Evolutionary conservation across 2,329 filamentous ascomycete species (phyloP).

Genomic region (Pestalotiopsis fici): DNA sequence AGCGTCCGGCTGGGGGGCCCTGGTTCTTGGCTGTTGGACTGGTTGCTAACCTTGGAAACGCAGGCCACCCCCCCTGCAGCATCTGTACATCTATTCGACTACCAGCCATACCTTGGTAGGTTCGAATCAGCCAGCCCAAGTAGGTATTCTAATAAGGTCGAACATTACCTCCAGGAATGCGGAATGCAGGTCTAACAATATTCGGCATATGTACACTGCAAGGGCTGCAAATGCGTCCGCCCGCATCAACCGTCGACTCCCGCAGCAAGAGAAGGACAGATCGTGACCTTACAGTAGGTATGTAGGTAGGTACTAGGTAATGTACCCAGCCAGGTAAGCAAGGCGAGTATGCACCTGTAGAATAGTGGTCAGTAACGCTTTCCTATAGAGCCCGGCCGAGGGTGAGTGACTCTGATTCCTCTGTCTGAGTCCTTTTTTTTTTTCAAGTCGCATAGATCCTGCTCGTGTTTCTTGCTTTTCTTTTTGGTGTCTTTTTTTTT

Average conservation of each 20-base stretch:
- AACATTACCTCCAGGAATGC: neutral
- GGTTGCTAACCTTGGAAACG: neutral
- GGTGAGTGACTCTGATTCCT: neutral
- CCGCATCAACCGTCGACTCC: neutral
- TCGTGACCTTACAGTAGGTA: neutral
- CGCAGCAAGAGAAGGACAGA: neutral
- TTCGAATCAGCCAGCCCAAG: neutral
- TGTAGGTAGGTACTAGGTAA: neutral
- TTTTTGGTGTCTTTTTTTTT: neutral
- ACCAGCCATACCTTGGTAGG: neutral
- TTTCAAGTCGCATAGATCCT: neutral
- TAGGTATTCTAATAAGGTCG: neutral
- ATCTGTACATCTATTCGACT: neutral
- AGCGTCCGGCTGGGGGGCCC: neutral
- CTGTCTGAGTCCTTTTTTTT: neutral
- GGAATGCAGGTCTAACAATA: neutral
- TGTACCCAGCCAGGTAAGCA: no score
- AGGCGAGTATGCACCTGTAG: no score
- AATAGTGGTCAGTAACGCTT: neutral
- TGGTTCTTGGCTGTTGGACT: neutral
- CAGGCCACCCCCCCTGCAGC: neutral
- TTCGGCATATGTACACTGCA: conserved; percentile 8
- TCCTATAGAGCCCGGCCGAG: neutral
- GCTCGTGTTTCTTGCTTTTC: neutral
- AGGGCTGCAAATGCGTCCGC: neutral